Evolutionary conservation across 768 basidiomycete species (phyloP).

Genomic region (Porphyrellus cyaneotinctus): DNA sequence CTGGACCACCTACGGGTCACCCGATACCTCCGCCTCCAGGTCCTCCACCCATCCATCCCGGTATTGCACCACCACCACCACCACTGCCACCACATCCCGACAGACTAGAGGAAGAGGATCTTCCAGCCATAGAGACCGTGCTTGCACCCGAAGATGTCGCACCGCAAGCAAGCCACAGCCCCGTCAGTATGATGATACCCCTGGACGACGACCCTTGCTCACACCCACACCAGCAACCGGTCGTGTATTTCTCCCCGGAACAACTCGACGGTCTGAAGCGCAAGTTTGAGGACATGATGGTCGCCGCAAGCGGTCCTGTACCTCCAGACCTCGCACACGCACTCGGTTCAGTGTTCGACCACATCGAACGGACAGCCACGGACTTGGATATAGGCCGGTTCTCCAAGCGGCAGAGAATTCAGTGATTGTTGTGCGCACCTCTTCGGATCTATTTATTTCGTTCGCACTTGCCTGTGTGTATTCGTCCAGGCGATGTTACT

Average conservation of each 20-base stretch:
- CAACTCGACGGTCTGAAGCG: constrained; percentile 29
- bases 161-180: constrained; percentile 12
- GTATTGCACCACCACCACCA: constrained; percentile 9
- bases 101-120: constrained; percentile 17
- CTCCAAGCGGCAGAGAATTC: constrained; percentile 27
- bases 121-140: constrained; percentile 8
- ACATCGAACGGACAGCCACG: constrained; percentile 29
- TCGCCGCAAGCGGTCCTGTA: constrained; percentile 28
- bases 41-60: constrained; percentile 5
- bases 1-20: constrained; percentile 12
- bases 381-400: constrained; percentile 25
- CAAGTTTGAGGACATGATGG: constrained; percentile 32
- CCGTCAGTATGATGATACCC: constrained; percentile 10
- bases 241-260: constrained; percentile 31
- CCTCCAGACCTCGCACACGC: constrained; percentile 30
- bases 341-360: constrained; percentile 32
- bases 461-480: constrained; percentile 1
- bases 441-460: background rate
- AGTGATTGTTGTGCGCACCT: background rate
- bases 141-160: constrained; percentile 18
- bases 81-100: too few species aligned
- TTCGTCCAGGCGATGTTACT: background rate
- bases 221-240: constrained; percentile 13
- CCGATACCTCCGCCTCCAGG: constrained; percentile 10
- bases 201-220: background rate